Percentiles rank a stretch among this genome's conserved stretches.
These are phyloP conservation scores for Globisporangium canariense DNA, from an alignment of 352 stramenopile genomes.

Conservation along the genomic window DNA sequence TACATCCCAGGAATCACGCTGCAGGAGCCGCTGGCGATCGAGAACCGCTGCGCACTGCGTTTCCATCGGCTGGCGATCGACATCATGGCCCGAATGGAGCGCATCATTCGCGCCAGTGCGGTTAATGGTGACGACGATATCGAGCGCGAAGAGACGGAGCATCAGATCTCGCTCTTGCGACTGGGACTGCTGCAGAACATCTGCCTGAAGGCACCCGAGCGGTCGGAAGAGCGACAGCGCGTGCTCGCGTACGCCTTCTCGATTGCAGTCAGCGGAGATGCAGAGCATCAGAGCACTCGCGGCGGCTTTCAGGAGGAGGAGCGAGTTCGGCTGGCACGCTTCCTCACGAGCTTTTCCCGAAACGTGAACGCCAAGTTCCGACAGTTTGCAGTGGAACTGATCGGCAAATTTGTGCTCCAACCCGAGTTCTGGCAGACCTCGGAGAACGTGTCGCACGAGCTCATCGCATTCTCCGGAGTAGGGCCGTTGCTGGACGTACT, in stretches of 20 bases:
- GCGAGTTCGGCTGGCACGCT: constrained; percentile 53
- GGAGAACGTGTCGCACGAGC: constrained; percentile 21
- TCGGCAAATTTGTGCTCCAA: constrained; percentile 65
- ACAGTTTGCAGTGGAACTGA: constrained; percentile 78
- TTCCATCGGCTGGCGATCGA: constrained; percentile 71
- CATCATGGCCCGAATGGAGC: constrained; percentile 39
- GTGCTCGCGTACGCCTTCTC: constrained; percentile 60
- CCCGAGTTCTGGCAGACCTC: constrained; percentile 48
- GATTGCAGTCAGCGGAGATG: constrained; percentile 23
- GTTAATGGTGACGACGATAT: constrained; percentile 20
- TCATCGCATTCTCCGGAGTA: constrained; percentile 49
- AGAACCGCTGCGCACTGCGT: constrained; percentile 46
- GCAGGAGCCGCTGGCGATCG: constrained; percentile 53
- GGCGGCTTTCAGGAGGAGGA: constrained; percentile 47
- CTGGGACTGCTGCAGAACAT: constrained; percentile 74
- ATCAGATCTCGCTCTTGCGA: constrained; percentile 40
- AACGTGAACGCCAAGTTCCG: constrained; percentile 72
- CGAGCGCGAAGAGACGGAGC: constrained; percentile 28
- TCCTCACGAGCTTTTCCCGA: constrained; percentile 73
- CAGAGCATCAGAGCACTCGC: constrained; percentile 9
- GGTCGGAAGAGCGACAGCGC: constrained; percentile 64
- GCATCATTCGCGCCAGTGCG: constrained; percentile 11
- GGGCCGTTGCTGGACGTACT: constrained; percentile 63
- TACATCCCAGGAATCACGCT: constrained; percentile 70
- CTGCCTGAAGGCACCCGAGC: constrained; percentile 68